Evolutionary conservation across 2,329 filamentous ascomycete genomes (phyloP).

Genomic region (Thielaviopsis punctulata): DNA sequence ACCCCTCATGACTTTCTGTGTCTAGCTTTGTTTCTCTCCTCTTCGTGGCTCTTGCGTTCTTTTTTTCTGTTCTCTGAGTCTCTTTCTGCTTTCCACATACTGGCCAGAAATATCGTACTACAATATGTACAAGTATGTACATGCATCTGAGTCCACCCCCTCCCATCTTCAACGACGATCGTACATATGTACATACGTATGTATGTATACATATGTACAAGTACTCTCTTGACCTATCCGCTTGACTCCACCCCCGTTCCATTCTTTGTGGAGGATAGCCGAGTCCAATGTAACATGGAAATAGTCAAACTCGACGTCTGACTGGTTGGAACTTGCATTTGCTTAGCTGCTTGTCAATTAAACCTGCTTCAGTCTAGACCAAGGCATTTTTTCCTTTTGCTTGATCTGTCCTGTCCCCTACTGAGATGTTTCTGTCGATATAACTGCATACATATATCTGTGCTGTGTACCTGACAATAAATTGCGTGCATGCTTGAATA

Average conservation of each 20-base stretch:
- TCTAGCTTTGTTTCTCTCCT: background rate
- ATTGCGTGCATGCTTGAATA: background rate
- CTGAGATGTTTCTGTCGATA: background rate
- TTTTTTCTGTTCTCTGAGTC: background rate
- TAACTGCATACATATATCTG: too few species aligned
- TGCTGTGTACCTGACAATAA: background rate
- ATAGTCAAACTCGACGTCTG: background rate
- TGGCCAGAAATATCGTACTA: background rate
- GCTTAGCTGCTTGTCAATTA: background rate
- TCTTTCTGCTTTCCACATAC: background rate
- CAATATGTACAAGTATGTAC: too few species aligned
- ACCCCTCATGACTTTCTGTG: too few species aligned
- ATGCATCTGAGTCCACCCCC: too few species aligned
- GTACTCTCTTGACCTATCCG: background rate
- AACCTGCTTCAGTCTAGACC: background rate
- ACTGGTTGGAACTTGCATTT: background rate
- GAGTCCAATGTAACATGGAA: background rate
- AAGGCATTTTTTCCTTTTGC: background rate
- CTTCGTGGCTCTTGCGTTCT: background rate
- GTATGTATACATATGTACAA: too few species aligned
- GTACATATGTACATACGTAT: too few species aligned
- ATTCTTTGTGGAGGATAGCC: background rate
- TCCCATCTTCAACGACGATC: too few species aligned
- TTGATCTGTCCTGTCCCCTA: too few species aligned
- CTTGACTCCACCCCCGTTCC: background rate